Conservation (phyloP, 768 basidiomycete genomes). For the Kockovaella imperatae region DNA sequence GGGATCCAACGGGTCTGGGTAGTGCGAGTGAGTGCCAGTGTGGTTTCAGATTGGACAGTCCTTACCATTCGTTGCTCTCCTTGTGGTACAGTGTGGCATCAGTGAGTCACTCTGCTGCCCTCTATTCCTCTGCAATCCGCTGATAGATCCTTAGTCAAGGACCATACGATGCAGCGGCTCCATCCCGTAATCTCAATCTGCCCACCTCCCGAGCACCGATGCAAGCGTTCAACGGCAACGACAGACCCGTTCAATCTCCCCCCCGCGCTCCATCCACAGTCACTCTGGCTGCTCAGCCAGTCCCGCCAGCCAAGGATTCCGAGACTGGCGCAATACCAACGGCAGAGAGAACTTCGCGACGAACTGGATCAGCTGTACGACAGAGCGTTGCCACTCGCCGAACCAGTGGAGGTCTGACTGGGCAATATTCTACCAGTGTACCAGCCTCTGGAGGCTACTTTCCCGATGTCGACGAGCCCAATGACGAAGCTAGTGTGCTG, state of each 20-base stretch:
- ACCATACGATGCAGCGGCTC: conserved; percentile 44
- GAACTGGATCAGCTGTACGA: neutral
- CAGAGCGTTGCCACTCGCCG: conserved; percentile 10
- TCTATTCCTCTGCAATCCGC: neutral
- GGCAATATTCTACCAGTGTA: conserved; percentile 43
- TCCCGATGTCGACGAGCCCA: conserved; percentile 15
- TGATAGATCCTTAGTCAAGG: conserved; percentile 31
- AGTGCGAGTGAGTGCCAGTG: conserved; percentile 39
- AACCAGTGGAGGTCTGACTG: conserved; percentile 34
- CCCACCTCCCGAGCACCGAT: conserved; percentile 37
- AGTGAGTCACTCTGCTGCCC: conserved; percentile 14
- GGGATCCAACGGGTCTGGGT: conserved; percentile 45
- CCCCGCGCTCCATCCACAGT: conserved; percentile 20
- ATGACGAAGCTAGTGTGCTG: conserved; percentile 30
- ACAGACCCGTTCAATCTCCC: conserved; percentile 15
- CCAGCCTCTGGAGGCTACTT: conserved; percentile 42
- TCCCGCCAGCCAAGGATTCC: conserved; percentile 1
- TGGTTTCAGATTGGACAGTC: conserved; percentile 35
- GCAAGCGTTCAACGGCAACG: conserved; percentile 31
- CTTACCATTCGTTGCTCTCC: too few relatives aligned
- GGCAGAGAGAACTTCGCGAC: neutral
- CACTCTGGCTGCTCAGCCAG: conserved; percentile 22
- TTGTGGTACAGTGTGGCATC: too few relatives aligned
- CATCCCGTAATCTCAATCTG: conserved; percentile 35
- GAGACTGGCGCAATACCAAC: neutral